Evolutionary conservation across 192 early-diverging fungal genomes (phyloP), one percentile per base, ranked within the genome.

Genomic region (Chytriomyces sp.): DNA sequence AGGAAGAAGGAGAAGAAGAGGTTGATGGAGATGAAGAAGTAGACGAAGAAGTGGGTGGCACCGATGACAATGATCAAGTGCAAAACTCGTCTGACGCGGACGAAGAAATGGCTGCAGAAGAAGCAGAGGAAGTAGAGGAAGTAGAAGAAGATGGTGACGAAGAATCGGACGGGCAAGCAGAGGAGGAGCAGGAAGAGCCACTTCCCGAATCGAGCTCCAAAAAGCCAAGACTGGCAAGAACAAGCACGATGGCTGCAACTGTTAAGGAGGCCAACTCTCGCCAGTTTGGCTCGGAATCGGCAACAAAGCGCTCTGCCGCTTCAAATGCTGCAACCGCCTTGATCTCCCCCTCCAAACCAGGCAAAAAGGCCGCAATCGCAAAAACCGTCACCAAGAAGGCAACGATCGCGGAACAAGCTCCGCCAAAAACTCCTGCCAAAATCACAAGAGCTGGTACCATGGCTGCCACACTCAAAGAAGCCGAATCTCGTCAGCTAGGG

Each of bases 381-480:
- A 35, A 28, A 11, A 3, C 20, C 3, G 11, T 45, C 45, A 11
- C 45, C 16, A 5, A 20, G 13, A 26, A 26, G 24, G 20, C 44
- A 45, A 18, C 2, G 18, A n/a, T 16, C 5, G 44, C 18, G 10
- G 26, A 11, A 24, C 44, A 20, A n/a, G 16, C 44, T 43, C 44
- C 44, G n/a, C 18, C 20, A n/a, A 16, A n/a, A 59, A 64, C 16
- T 26, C 20, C 20, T 28, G 63, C n/a, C n/a, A 16, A 67, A 45
- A 11, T 67, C 43, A n/a, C 66, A 16, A 67, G 44, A 44, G 66
- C 66, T n/a, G 66, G 66, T 13, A 67, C 66, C 44, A 67, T 67
- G 66, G 66, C 66, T 67, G 66, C 66, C 20, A 67, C 66, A 8
- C 1, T 67, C 66, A 67, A 67, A 45, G 66, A 67, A 45, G 66